These are phyloP conservation scores for Vigna trinervia DNA, from an alignment of 306 rosid genomes.

Conservation along the genomic window DNA sequence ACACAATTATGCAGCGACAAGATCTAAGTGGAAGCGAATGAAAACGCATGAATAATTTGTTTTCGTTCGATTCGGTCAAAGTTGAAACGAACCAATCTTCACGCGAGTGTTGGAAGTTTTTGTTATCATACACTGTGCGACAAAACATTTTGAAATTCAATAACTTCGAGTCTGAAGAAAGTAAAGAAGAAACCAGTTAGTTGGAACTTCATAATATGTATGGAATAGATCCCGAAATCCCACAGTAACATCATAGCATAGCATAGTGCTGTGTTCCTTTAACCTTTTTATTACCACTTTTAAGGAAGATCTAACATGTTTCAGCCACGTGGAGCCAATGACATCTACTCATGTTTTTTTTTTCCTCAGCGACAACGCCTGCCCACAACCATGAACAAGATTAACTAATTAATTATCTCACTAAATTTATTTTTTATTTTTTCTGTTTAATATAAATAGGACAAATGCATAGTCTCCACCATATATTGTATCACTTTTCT, in stretches of 20 bases:
- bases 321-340: conserved; percentile 52
- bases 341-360: conserved; percentile 25
- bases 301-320: conserved; percentile 47
- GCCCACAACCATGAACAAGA: conserved; percentile 16
- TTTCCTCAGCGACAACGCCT: conserved; percentile 10
- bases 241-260: neutral
- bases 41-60: conserved; percentile 6
- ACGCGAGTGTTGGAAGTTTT: neutral
- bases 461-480: conserved; percentile 46
- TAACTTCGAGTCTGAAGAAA: neutral
- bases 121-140: neutral
- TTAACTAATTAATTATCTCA: conserved; percentile 36
- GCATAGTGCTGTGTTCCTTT: conserved; percentile 31
- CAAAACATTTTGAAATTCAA: neutral
- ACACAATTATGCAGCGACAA: conserved; percentile 5
- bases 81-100: conserved; percentile 25
- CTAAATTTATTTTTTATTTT: conserved; percentile 40
- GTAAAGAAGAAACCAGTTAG: neutral
- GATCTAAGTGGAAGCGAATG: conserved; percentile 21
- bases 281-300: conserved; percentile 53
- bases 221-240: neutral
- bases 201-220: neutral
- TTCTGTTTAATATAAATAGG: conserved; percentile 44
- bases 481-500: conserved; percentile 6
- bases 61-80: neutral